Conservation (phyloP, 495 filamentous ascomycete species). For the Penicillium parvum region DNA sequence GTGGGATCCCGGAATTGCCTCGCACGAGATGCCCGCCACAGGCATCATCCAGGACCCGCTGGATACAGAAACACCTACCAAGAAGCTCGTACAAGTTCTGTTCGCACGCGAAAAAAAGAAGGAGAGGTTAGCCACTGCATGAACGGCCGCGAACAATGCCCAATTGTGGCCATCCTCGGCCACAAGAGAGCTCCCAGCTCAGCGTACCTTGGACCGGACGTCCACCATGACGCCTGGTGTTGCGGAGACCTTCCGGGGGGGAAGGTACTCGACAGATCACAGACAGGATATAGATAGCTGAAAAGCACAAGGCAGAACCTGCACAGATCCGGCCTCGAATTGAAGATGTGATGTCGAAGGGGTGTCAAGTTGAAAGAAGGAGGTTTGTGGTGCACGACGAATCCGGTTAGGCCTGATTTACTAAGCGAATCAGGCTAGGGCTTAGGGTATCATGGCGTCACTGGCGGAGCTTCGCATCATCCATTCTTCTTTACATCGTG, state of each 20-base stretch:
- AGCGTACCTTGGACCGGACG: slow-evolving; percentile 49
- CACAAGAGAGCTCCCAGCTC: slow-evolving; percentile 9
- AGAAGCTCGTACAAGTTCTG: slow-evolving; percentile 85
- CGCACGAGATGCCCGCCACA: background rate
- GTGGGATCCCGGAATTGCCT: background rate
- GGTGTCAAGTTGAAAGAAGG: slow-evolving; percentile 15
- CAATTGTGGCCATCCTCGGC: slow-evolving; percentile 7
- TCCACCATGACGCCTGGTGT: slow-evolving; percentile 49
- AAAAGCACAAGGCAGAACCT: slow-evolving; percentile 38
- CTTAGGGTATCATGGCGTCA: slow-evolving; percentile 28
- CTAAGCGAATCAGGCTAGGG: slow-evolving; percentile 29
- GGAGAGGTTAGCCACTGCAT: slow-evolving; percentile 25
- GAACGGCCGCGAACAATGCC: slow-evolving; percentile 1
- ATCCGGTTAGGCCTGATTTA: slow-evolving; percentile 26
- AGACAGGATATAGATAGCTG: slow-evolving; percentile 28
- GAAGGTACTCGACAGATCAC: slow-evolving; percentile 48
- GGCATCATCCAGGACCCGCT: background rate
- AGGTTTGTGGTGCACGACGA: slow-evolving; percentile 25
- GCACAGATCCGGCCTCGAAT: slow-evolving; percentile 29
- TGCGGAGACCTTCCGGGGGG: slow-evolving; percentile 43
- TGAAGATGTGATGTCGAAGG: slow-evolving; percentile 20
- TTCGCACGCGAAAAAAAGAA: slow-evolving; percentile 7
- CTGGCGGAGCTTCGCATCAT: slow-evolving; percentile 20
- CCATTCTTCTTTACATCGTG: slow-evolving; percentile 5
- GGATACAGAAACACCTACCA: slow-evolving; percentile 55